Base-by-base conservation (phyloP, 306 rosid genomes). In the Lathyrus sativus region DNA sequence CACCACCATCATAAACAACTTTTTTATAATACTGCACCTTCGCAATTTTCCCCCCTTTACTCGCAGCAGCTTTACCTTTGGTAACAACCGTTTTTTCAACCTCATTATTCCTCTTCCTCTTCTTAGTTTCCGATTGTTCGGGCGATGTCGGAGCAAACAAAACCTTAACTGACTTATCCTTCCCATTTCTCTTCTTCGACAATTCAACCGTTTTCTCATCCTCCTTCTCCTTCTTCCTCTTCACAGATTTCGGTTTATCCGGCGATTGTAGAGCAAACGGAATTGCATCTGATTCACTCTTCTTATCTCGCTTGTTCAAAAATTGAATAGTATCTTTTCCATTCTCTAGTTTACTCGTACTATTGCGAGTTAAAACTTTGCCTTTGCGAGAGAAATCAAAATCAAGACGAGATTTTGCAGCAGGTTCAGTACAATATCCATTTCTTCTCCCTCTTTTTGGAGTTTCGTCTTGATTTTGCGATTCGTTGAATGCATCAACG, bases 1-100 rank as follows among this genome's bases (percentile, higher is more conserved):
- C 90, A 2, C 97, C 91, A 13, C 86, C 98, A 65, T 93, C 98
- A 22, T 82, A 88, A 43, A 86, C 83, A 65, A 88, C 98, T 70
- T 84, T 93, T 55, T 78, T 85, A 15, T 85, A 93, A 73, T 85
- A 76, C 50, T 74, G 70, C 45, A 57, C 57, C 31, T 61, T 19
- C 7, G 28, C 24, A 15, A 71, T 39, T 67, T 67, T 56, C 39
- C 13, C 73, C 49, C 19, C 42, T 26, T 72, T 78, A 51, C 45
- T 80, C 3, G 78, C 74, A 67, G 83, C 73, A 67, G 81, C 79
- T 67, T 8, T 72, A 48, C 79, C 80, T 62, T 87, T 79, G 1
- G 88, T 87, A 59, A 80, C 79, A 70, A 82, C 78, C 41, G 19
- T 79, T 35, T 61, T 65, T 48, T 63, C 80, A 13, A 45, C 55